Percentiles rank a stretch among this genome's conserved stretches.
Evolutionary conservation across 2,329 filamentous ascomycete genomes (phyloP).

Genomic region (Berkeleyomyces rouxiae): DNA sequence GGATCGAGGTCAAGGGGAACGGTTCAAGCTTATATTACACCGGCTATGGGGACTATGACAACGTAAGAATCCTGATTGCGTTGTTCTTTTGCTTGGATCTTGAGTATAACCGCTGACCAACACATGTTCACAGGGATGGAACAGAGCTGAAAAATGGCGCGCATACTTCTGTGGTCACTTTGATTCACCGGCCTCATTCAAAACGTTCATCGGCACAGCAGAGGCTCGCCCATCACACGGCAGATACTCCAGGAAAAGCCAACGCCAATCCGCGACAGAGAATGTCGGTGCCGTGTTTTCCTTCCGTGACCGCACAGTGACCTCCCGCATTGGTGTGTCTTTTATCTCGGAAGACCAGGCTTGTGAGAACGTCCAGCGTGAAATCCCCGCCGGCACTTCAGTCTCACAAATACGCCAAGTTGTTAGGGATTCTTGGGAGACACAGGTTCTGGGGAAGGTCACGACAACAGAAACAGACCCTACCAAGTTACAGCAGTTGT

Average conservation of each 20-base stretch:
- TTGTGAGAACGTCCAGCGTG: slow-evolving; percentile 38
- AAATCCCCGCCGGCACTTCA: slow-evolving; percentile 33
- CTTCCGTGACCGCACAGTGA: slow-evolving; percentile 30
- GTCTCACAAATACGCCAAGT: slow-evolving; percentile 29
- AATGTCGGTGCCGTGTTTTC: slow-evolving; percentile 35
- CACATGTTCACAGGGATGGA: slow-evolving; percentile 35
- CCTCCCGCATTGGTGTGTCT: slow-evolving; percentile 47
- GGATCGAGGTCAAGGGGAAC: slow-evolving; percentile 34
- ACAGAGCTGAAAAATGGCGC: slow-evolving; percentile 43
- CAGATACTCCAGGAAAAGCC: slow-evolving; percentile 20
- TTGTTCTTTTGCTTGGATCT: neutral
- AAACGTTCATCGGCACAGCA: slow-evolving; percentile 27
- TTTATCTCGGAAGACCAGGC: slow-evolving; percentile 48
- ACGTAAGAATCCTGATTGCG: slow-evolving; percentile 24
- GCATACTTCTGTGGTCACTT: slow-evolving; percentile 50
- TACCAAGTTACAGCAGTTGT: slow-evolving; percentile 42
- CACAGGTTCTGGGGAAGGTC: slow-evolving; percentile 44
- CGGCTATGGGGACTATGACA: slow-evolving; percentile 45
- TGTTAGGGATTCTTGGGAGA: slow-evolving; percentile 41
- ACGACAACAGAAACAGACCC: slow-evolving; percentile 39
- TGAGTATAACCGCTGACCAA: slow-evolving; percentile 4
- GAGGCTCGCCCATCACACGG: slow-evolving; percentile 20
- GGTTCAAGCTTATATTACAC: slow-evolving; percentile 27
- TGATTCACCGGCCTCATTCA: slow-evolving; percentile 25
- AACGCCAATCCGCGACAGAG: slow-evolving; percentile 19